Evolutionary conservation across 2,329 filamentous ascomycete genomes (phyloP).

Genomic region (Sclerotiophoma versabilis): DNA sequence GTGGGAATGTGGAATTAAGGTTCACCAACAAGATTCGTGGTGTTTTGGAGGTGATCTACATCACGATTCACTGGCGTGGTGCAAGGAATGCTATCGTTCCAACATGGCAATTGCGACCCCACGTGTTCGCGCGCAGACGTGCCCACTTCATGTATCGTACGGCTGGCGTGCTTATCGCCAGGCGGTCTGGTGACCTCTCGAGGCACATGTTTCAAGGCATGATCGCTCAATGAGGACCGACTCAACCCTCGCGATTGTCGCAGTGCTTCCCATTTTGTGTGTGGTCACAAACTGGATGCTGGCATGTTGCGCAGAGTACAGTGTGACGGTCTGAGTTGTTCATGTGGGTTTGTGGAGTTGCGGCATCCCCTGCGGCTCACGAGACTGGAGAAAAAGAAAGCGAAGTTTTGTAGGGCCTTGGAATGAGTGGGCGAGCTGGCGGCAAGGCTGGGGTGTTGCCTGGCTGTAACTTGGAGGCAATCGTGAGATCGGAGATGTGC

Average conservation of each 20-base stretch:
- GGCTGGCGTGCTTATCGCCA: constrained; percentile 13
- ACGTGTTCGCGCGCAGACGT: constrained; percentile 21
- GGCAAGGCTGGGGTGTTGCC: constrained; percentile 15
- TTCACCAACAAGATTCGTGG: not conserved
- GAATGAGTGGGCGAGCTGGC: constrained; percentile 12
- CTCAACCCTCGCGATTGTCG: not conserved
- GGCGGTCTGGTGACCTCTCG: constrained; percentile 11
- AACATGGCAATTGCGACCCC: constrained; percentile 17
- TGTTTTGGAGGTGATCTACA: constrained; percentile 15
- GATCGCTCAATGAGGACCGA: constrained; percentile 7
- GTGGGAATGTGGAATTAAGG: not conserved
- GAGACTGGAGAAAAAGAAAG: constrained; percentile 13
- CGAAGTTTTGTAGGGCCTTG: constrained; percentile 6
- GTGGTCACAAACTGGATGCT: not conserved
- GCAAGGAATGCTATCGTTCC: constrained; percentile 14
- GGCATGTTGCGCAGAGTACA: constrained; percentile 17
- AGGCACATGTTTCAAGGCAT: not conserved
- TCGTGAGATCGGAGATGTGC: constrained; percentile 17
- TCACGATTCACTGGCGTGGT: constrained; percentile 7
- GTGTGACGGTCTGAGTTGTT: constrained; percentile 14
- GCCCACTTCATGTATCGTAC: constrained; percentile 12
- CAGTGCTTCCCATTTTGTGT: constrained; percentile 7
- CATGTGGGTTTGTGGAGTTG: constrained; percentile 11
- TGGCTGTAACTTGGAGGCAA: constrained; percentile 6
- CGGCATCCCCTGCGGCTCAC: constrained; percentile 2